Evolutionary conservation across 2,329 filamentous ascomycete species (phyloP).

Genomic region (Microcera coccophila): DNA sequence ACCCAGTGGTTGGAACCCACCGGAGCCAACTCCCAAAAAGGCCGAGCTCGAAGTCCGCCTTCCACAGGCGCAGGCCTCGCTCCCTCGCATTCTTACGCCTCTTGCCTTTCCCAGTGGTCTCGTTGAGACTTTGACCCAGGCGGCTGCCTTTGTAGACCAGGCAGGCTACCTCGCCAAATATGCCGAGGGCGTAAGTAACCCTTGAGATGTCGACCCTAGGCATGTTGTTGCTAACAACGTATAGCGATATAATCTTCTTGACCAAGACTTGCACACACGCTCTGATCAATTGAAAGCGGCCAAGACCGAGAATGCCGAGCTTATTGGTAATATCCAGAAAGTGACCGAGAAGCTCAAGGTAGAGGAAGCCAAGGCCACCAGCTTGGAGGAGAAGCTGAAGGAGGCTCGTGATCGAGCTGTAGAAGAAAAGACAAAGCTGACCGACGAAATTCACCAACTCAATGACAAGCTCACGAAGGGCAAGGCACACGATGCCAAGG

Average conservation of each 20-base stretch:
- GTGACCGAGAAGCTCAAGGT: neutral
- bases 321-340: neutral
- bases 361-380: neutral
- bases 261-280: neutral
- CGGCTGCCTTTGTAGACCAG: constrained; percentile 13
- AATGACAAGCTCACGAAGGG: neutral
- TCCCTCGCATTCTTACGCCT: constrained; percentile 6
- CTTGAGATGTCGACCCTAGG: neutral
- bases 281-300: neutral
- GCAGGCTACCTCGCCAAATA: constrained; percentile 19
- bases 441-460: neutral
- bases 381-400: neutral
- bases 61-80: constrained; percentile 10
- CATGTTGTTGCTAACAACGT: neutral
- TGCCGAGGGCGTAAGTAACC: constrained; percentile 8
- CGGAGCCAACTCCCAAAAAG: neutral
- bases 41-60: constrained; percentile 12
- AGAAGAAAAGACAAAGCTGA: neutral
- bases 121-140: constrained; percentile 11
- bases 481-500: neutral
- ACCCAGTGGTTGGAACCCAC: constrained; percentile 8
- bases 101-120: constrained; percentile 13
- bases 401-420: neutral
- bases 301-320: neutral
- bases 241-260: neutral